Base-by-base conservation (phyloP, 1,139 yeast genomes). In the Magnusiomyces paraingens region DNA sequence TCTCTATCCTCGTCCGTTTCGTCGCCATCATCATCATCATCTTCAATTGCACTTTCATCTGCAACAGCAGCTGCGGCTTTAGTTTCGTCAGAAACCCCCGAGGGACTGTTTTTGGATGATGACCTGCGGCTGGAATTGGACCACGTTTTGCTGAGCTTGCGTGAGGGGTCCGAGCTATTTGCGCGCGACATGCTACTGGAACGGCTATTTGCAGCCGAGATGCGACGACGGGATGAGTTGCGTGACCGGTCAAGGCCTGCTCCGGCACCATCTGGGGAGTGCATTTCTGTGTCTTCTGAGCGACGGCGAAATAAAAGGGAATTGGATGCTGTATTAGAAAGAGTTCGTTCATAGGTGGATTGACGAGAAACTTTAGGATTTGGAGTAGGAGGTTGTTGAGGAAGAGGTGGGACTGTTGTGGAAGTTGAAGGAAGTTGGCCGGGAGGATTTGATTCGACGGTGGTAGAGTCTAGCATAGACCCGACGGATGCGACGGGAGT, bases 271-370 rank as follows among this genome's bases (percentile, higher is more conserved):
- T 26, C 32, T 26, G 32, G 32, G 8, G 32, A 26, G 32, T 26
- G 32, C 32, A 26, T 26, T 26, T 4, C 18, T 2, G 42, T 6
- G 18, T 35, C 41, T 11, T 46, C 49, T 17, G 41, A 35, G 17
- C 41, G 47, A 21, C 55, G 55, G 4, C 49, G 46, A 18, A 46
- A 53, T 6, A 44, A 17, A 18, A 53, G 42, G 12, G 53, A 46
- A 38, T 53, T 53, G 40, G 52, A 46, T 47, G 46, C 29, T 2
- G 55, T 53, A 39, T 53, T 53, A 41, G 45, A 45, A 4, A 49
- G 48, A 5, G 55, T 52, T 4, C 52, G 40, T 20, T 49, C 21
- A 46, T 51, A 45, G 41, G 50, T 22, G 1, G 51, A 47, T 20
- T 15, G 22, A 11, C 32, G 41, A 14, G 39, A 10, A 11, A 39